A percentile compares a stretch with the other conserved stretches of the same genome.
phyloP scores from a whole-genome alignment of 352 stramenopile species.

The Aphanomyces invadans region DNA sequence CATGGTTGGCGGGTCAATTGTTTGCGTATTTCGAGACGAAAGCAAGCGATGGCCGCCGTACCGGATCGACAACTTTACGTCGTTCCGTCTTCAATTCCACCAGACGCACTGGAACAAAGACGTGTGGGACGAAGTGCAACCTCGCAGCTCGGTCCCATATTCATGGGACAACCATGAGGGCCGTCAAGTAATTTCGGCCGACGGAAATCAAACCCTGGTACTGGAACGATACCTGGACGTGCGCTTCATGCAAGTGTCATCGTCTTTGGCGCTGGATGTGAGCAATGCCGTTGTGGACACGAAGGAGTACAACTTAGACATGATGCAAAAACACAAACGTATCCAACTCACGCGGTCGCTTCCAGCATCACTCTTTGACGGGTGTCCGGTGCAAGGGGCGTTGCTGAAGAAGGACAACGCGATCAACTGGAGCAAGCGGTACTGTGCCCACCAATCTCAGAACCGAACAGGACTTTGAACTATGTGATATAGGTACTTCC shows the following conservation, averaged over 20 bases:
- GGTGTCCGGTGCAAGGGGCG: conserved; percentile 69
- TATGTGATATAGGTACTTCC: conserved; percentile 46
- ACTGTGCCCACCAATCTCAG: conserved; percentile 69
- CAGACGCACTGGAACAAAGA: conserved; percentile 67
- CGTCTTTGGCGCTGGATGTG: conserved; percentile 51
- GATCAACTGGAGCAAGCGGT: conserved; percentile 86
- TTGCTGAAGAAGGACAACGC: conserved; percentile 83
- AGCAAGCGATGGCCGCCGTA: conserved; percentile 83
- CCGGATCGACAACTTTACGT: conserved; percentile 88
- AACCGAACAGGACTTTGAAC: too few relatives aligned
- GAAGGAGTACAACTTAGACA: conserved; percentile 82
- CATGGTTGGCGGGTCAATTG: conserved; percentile 76
- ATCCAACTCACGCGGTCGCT: conserved; percentile 80
- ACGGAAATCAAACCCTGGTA: conserved; percentile 39
- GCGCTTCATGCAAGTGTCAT: conserved; percentile 83
- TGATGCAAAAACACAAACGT: conserved; percentile 70
- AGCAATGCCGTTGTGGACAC: conserved; percentile 78
- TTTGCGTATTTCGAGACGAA: conserved; percentile 77
- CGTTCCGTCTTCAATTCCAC: conserved; percentile 81
- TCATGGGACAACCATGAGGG: conserved; percentile 80
- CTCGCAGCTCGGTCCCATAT: conserved; percentile 68
- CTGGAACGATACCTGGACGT: conserved; percentile 59
- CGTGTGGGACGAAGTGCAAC: conserved; percentile 66
- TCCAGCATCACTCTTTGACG: conserved; percentile 68
- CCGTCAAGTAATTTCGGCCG: conserved; percentile 41